A percentile compares a stretch with the other conserved stretches of the same genome.
phyloP scores from a whole-genome alignment of 306 rosid genomes.

The Quercus mongolica region DNA sequence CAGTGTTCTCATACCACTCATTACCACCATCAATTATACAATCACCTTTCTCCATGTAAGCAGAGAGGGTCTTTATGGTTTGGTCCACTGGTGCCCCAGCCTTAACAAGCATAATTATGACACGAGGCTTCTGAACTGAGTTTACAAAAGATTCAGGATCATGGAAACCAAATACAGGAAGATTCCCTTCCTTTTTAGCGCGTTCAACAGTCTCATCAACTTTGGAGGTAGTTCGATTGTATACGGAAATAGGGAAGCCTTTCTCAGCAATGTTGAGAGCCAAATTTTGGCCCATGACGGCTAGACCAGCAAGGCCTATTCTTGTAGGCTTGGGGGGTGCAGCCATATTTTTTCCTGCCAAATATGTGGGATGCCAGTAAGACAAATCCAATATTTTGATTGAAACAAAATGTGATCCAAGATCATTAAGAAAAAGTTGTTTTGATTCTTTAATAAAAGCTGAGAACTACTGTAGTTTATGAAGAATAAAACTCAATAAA shows the following conservation, averaged over 20 bases:
- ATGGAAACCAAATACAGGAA: constrained; percentile 87
- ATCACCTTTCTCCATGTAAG: constrained; percentile 80
- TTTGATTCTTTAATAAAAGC: not conserved
- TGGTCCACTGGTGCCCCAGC: constrained; percentile 96
- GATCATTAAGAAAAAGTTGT: not conserved
- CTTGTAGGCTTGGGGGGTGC: constrained; percentile 47
- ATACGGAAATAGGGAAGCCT: constrained; percentile 92
- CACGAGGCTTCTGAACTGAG: constrained; percentile 83
- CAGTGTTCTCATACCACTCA: constrained; percentile 97
- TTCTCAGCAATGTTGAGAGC: constrained; percentile 94
- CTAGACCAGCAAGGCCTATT: constrained; percentile 88
- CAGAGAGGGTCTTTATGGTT: constrained; percentile 85
- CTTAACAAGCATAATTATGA: constrained; percentile 86
- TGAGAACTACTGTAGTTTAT: not conserved
- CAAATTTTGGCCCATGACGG: constrained; percentile 94
- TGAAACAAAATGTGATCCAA: not conserved
- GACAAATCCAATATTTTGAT: not conserved
- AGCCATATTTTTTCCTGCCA: constrained; percentile 65
- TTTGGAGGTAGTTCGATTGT: constrained; percentile 84
- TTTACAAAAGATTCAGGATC: constrained; percentile 80
- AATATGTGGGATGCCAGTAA: constrained; percentile 13
- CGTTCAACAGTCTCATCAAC: constrained; percentile 89
- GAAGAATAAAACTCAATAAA: not conserved
- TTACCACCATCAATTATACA: constrained; percentile 93
- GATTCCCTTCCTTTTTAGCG: constrained; percentile 75